Percentiles rank a stretch among this genome's conserved stretches.
Conservation (phyloP, 805 yeast genomes). For the Cyberlindnera maritima region DNA sequence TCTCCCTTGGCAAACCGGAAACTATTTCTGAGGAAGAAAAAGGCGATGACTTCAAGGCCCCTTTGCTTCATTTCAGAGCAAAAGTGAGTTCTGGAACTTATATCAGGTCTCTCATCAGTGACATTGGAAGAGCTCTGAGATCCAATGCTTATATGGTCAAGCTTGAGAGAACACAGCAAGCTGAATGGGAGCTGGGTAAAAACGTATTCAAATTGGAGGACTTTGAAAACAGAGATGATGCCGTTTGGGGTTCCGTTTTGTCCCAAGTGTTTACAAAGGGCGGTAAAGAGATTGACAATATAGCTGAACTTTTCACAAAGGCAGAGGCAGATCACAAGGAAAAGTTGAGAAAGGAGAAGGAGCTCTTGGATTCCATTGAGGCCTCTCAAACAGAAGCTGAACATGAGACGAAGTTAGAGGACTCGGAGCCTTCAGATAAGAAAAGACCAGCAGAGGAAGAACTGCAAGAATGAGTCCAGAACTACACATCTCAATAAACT, state of each 20-base stretch:
- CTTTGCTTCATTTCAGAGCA: slow-evolving; percentile 68
- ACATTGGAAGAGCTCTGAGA: slow-evolving; percentile 77
- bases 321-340: slow-evolving; percentile 27
- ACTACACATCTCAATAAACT: no score
- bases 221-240: slow-evolving; percentile 57
- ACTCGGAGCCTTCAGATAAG: neutral
- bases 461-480: neutral
- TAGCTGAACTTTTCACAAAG: slow-evolving; percentile 36
- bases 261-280: slow-evolving; percentile 50
- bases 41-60: slow-evolving; percentile 50
- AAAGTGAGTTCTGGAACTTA: slow-evolving; percentile 94
- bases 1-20: slow-evolving; percentile 37
- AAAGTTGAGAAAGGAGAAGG: slow-evolving; percentile 1
- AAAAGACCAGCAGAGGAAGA: slow-evolving; percentile 2
- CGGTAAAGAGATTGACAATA: slow-evolving; percentile 32
- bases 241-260: slow-evolving; percentile 69
- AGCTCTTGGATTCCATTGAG: neutral
- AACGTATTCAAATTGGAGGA: slow-evolving; percentile 67
- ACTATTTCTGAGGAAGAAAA: slow-evolving; percentile 32
- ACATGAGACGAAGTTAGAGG: neutral
- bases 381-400: neutral
- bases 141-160: slow-evolving; percentile 88
- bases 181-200: slow-evolving; percentile 75
- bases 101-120: slow-evolving; percentile 86
- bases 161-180: slow-evolving; percentile 70